Base-by-base conservation (phyloP, 805 yeast species). In the Pichia ethanolica region DNA sequence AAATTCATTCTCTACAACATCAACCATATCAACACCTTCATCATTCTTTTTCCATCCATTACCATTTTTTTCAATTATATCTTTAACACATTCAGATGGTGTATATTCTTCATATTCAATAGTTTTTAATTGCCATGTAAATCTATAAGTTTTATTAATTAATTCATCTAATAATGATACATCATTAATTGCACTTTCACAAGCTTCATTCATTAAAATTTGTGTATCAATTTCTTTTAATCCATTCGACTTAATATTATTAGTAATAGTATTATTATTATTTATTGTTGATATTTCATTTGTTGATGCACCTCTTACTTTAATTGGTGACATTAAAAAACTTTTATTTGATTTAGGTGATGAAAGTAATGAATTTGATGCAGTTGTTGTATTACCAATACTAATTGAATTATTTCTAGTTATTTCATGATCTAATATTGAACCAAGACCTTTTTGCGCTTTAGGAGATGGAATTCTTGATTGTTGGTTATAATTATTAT, bases 41-140 rank as follows among this genome's bases (percentile, higher is more conserved):
- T 71, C 75, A 48, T 74, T 72, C 46, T 66, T 67, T 32, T 75
- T 78, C 83, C 83, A 82, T 3, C 89, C 93, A 46, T 78, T 77
- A 1, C 87, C 86, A 33, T 86, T 85, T 39, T 55, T 51, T 32
- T 77, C 73, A 50, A 87, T 75, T 3, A 90, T 84, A 63, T 88
- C 95, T 34, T 81, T 80, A 10, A 89, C 73, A 53, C 90, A 79
- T 50, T 82, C 86, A 45, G 75, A 74, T 0, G 96, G 91, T 11
- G 82, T 71, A 62, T 72, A 71, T 68, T 86, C 78, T 8, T 61
- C 62, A 46, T 65, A 66, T 7, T 48, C 39, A 11, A 51, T 26
- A 4, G 58, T 56, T 13, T 50, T 50, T 37, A 56, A 42, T 67
- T 64, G 49, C 70, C 70, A 61, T 7, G 66, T 55, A 52, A 67